Base-by-base conservation (phyloP, 139 green algal genomes). In the Volvox africanus region DNA sequence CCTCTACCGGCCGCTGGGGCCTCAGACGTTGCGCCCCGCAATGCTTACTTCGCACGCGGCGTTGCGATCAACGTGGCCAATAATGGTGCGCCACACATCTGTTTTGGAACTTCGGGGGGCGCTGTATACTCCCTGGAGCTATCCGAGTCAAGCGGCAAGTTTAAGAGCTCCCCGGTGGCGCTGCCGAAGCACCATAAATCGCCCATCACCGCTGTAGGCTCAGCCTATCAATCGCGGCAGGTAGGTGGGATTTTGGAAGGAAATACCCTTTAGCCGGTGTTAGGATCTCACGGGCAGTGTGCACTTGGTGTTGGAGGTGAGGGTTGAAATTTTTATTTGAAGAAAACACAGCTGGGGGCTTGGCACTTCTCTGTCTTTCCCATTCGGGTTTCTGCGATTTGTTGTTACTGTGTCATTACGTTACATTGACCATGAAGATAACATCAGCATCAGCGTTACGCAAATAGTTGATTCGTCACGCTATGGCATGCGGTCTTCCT, bases 151-250 rank as follows among this genome's bases (percentile, higher is more conserved):
- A 55, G 69, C 19, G 88, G 88, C 62, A 69, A 71, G 71, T 94
- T 93, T 81, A 81, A 68, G 26, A 36, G 73, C 20, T 17, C 35
- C 17, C 32, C 82, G 24, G 91, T 80, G 18, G 30, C 73, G n/a
- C 21, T 87, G 26, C 68, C 81, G 5, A 28, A 21, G 71, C 91
- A 92, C 44, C 88, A 94, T 82, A 90, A 30, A 16, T 35, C 71
- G 24, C 88, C 88, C 33, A 90, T 95, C 35, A 91, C 88, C 1
- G 77, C 77, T 19, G 36, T 95, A 1, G 73, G 79, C 20, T 93
- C 91, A 0, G 71, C 93, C 5, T 93, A 87, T 76, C 93, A 95
- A 73, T 94, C 88, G 0, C 69, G 92, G 1, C 83, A 92, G 50
- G 92, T 81, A 44, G 11, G 44, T 5, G 69, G n/a, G 78, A 14